A percentile compares a stretch with the other conserved stretches of the same genome.
Evolutionary conservation across 768 basidiomycete genomes (phyloP).

Genomic region (Pulveroboletus ravenelii): DNA sequence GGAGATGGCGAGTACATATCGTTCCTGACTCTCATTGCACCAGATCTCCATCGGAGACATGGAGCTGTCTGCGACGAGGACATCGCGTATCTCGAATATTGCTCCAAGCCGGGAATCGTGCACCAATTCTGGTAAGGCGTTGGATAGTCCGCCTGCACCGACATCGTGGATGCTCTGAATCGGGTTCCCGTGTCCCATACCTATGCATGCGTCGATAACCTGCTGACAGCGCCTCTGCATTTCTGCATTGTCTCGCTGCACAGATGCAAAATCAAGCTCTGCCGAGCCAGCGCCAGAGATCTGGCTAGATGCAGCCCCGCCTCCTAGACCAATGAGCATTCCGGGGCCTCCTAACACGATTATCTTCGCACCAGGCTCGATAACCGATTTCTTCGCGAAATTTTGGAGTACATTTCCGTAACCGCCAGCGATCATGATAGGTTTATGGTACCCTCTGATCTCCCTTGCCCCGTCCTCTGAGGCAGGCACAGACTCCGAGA

Average conservation of each 20-base stretch:
- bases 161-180: slow-evolving; percentile 98
- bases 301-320: slow-evolving; percentile 94
- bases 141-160: slow-evolving; percentile 94
- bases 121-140: slow-evolving; percentile 94
- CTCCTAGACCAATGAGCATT: slow-evolving; percentile 93
- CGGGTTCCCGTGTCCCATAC: slow-evolving; percentile 56
- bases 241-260: slow-evolving; percentile 97
- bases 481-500: slow-evolving; percentile 69
- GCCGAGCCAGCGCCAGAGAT: slow-evolving; percentile 86
- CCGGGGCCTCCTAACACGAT: slow-evolving; percentile 95
- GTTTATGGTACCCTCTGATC: slow-evolving; percentile 96
- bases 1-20: slow-evolving; percentile 90
- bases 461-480: slow-evolving; percentile 48
- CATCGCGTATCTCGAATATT: slow-evolving; percentile 87
- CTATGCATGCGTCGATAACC: slow-evolving; percentile 90
- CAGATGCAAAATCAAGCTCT: slow-evolving; percentile 94
- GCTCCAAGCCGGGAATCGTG: slow-evolving; percentile 95
- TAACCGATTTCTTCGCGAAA: slow-evolving; percentile 74
- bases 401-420: slow-evolving; percentile 86
- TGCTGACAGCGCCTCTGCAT: slow-evolving; percentile 97
- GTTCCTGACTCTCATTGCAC: slow-evolving; percentile 99
- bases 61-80: slow-evolving; percentile 84
- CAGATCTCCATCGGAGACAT: slow-evolving; percentile 99
- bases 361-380: slow-evolving; percentile 79
- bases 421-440: slow-evolving; percentile 99